A percentile compares a stretch with the other conserved stretches of the same genome.
phyloP scores from a whole-genome alignment of 208 protist species.

The Leishmania gerbilli region DNA sequence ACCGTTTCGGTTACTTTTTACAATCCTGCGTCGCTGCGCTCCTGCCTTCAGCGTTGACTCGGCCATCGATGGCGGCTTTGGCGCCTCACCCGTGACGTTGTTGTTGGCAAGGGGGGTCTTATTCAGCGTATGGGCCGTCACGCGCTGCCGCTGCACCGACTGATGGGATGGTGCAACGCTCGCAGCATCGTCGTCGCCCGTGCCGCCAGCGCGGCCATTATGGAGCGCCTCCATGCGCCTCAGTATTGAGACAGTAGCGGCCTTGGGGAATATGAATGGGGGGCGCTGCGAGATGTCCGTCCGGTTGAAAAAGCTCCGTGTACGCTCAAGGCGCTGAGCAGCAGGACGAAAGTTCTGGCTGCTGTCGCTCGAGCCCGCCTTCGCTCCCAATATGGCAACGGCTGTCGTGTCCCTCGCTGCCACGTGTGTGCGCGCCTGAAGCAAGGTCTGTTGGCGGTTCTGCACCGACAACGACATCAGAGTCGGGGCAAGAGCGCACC shows the following conservation, averaged over 20 bases:
- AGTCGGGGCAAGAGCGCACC: not conserved
- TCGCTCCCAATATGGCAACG: not conserved
- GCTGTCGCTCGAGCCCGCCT: not conserved
- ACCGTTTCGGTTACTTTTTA: too few relatives aligned
- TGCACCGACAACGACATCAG: conserved; percentile 17
- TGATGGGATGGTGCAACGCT: conserved; percentile 14
- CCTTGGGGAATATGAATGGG: not conserved
- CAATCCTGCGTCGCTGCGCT: not conserved
- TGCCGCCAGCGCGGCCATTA: not conserved
- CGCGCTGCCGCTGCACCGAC: conserved; percentile 12
- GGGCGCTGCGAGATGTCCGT: not conserved
- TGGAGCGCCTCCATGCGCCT: not conserved
- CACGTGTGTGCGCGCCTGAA: conserved; percentile 2
- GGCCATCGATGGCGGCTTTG: not conserved
- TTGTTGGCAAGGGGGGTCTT: not conserved
- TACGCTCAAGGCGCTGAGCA: not conserved
- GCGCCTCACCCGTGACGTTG: conserved; percentile 1
- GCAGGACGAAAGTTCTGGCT: not conserved
- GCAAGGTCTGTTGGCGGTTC: conserved; percentile 6
- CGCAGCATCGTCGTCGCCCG: conserved; percentile 5
- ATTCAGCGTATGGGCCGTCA: not conserved
- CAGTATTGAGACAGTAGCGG: not conserved
- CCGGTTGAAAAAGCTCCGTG: not conserved
- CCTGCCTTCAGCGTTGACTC: not conserved
- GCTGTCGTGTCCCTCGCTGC: not conserved